Evolutionary conservation across 2,329 filamentous ascomycete genomes (phyloP), one percentile per base, ranked within the genome.

Genomic region (Aspergillus fischeri): DNA sequence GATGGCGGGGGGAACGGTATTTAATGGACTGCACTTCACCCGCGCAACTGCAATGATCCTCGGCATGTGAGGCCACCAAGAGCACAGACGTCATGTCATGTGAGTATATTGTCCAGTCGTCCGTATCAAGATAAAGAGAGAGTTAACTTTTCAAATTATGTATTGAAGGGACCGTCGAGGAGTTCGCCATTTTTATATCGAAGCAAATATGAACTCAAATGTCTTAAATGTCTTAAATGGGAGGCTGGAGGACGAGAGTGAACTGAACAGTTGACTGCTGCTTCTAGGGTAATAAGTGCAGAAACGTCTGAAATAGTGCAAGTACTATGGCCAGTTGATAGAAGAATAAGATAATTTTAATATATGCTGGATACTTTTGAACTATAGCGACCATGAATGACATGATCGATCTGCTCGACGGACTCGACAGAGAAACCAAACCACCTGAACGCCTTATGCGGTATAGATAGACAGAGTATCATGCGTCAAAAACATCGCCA

Each of bases 11-110:
- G 62, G 60, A 53, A 63, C 65, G 69, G 67, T 65, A 70, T 61
- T 67, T 65, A 60, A 50, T 54, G 53, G 55, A 60, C 56, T 29
- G 49, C 14, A 14, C 55, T 62, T 63, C 56, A 58, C 67, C 66
- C 66, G 67, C 61, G 60, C 59, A 60, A 60, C 58, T 54, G 52
- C 52, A 59, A 67, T 69, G 66, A 69, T 66, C 73, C 73, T 74
- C 71, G 73, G 73, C 72, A 75, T 75, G 73, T 74, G 72, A 73
- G 70, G 63, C 51, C 56, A 51, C 57, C 62, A 65, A 63, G 62
- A 63, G 62, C 53, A 65, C 32, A 35, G 32, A 72, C 66, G 68
- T 68, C 65, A 73, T 70, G 62, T 69, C 71, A 74, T 70, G 70
- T 73, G 69, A 51, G 25, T 42, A 32, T 48, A 49, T 17, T 38